Percentiles rank a stretch among this genome's conserved stretches.
Evolutionary conservation across 768 basidiomycete genomes (phyloP).

Genomic region (Pholiota microspora): DNA sequence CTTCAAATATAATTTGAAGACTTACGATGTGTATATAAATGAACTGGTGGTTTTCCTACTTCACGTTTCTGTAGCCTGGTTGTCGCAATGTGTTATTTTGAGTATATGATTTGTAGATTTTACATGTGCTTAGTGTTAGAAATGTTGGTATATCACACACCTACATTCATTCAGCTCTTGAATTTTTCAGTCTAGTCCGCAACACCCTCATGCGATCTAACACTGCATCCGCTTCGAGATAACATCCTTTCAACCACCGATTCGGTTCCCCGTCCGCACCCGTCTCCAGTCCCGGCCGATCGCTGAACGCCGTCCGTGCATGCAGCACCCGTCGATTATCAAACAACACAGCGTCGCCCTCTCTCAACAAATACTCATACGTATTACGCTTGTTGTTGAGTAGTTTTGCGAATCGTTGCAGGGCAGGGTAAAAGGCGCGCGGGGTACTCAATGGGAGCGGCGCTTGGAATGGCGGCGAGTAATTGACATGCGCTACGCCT

Average conservation of each 20-base stretch:
- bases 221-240: constrained; percentile 64
- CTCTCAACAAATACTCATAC: constrained; percentile 65
- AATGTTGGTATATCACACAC: no score
- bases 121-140: no score
- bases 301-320: constrained; percentile 76
- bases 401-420: constrained; percentile 56
- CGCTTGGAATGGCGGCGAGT: constrained; percentile 94
- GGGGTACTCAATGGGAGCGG: constrained; percentile 61
- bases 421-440: constrained; percentile 56
- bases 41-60: no score
- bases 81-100: no score
- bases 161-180: neutral
- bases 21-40: no score
- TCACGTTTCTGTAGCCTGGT: no score
- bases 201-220: constrained; percentile 60
- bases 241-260: constrained; percentile 92
- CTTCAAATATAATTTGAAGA: no score
- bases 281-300: constrained; percentile 27
- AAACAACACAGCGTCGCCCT: constrained; percentile 88
- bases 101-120: no score
- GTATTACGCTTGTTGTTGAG: constrained; percentile 51
- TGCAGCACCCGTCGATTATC: constrained; percentile 92
- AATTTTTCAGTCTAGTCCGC: constrained; percentile 28
- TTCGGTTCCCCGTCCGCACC: constrained; percentile 49
- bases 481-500: constrained; percentile 72